phyloP scores from a whole-genome alignment of 1,139 yeast genomes.

The Meyerozyma guilliermondii region DNA sequence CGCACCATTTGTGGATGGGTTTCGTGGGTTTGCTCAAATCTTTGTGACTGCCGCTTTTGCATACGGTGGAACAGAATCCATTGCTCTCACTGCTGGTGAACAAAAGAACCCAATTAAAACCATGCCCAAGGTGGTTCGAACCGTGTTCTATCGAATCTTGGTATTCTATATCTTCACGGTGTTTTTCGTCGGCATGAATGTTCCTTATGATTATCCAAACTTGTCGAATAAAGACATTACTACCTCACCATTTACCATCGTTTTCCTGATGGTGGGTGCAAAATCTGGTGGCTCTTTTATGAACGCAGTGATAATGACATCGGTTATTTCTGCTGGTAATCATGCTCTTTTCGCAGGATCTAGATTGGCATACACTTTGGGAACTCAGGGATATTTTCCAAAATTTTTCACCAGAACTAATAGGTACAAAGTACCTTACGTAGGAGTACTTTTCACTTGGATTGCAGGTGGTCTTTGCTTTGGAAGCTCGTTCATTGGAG shows the following conservation, averaged over 20 bases:
- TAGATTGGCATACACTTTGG: slow-evolving; percentile 36
- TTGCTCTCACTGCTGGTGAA: slow-evolving; percentile 65
- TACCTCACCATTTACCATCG: slow-evolving; percentile 65
- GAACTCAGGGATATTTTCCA: slow-evolving; percentile 38
- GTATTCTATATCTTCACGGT: slow-evolving; percentile 37
- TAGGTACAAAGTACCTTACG: slow-evolving; percentile 34
- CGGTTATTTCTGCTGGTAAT: slow-evolving; percentile 43
- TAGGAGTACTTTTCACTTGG: slow-evolving; percentile 39
- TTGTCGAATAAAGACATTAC: slow-evolving; percentile 36
- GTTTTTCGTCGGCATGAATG: slow-evolving; percentile 42
- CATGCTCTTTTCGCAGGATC: slow-evolving; percentile 43
- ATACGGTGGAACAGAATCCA: slow-evolving; percentile 63
- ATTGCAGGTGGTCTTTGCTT: slow-evolving; percentile 38
- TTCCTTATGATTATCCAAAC: slow-evolving; percentile 36
- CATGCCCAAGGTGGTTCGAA: slow-evolving; percentile 53
- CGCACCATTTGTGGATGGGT: slow-evolving; percentile 39
- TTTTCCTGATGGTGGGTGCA: slow-evolving; percentile 50
- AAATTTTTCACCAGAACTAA: slow-evolving; percentile 30
- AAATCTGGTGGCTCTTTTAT: slow-evolving; percentile 39
- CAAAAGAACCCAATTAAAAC: slow-evolving; percentile 52
- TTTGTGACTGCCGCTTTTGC: slow-evolving; percentile 59
- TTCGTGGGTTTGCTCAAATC: slow-evolving; percentile 33
- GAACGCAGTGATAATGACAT: slow-evolving; percentile 41
- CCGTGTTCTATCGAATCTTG: slow-evolving; percentile 49
- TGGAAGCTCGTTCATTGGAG: slow-evolving; percentile 40